phyloP scores from a whole-genome alignment of 2,329 filamentous ascomycete species.

The Penicillium sp. region DNA sequence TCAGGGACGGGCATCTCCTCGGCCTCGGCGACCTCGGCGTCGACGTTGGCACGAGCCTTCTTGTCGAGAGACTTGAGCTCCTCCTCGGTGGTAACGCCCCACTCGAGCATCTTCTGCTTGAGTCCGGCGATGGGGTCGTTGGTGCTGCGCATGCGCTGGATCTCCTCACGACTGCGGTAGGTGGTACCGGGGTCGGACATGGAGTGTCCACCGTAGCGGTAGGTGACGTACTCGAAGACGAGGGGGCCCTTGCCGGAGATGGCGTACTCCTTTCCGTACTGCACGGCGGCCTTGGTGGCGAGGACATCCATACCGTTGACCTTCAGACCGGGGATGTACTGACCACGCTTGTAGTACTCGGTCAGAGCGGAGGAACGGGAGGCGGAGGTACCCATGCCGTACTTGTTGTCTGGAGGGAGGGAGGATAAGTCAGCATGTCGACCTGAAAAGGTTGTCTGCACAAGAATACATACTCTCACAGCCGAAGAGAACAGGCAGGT shows the following conservation, averaged over 20 bases:
- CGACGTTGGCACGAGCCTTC: slow-evolving; percentile 78
- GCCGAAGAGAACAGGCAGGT: slow-evolving; percentile 88
- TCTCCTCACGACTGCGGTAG: slow-evolving; percentile 98
- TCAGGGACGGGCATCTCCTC: slow-evolving; percentile 85
- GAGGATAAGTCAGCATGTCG: neutral
- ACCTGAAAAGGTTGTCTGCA: too few relatives aligned
- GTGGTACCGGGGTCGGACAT: slow-evolving; percentile 99
- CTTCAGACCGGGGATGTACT: slow-evolving; percentile 99
- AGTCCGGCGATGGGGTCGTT: slow-evolving; percentile 97
- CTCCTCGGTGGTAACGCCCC: slow-evolving; percentile 84
- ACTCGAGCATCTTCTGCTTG: slow-evolving; percentile 97
- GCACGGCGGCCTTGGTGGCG: slow-evolving; percentile 91
- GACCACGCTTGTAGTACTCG: slow-evolving; percentile 99
- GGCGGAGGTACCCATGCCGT: slow-evolving; percentile 98
- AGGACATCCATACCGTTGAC: slow-evolving; percentile 99
- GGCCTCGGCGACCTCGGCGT: slow-evolving; percentile 82
- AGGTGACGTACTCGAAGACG: slow-evolving; percentile 98
- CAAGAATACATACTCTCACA: slow-evolving; percentile 77
- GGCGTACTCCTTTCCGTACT: slow-evolving; percentile 89
- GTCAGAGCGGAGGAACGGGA: slow-evolving; percentile 91
- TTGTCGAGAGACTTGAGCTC: slow-evolving; percentile 97
- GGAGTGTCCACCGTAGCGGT: slow-evolving; percentile 98
- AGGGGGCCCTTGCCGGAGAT: slow-evolving; percentile 81
- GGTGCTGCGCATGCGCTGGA: slow-evolving; percentile 98
- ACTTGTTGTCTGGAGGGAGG: slow-evolving; percentile 77